Evolutionary conservation across 129 eudicot genomes (phyloP).

Genomic region (Oenanthe sinensis): DNA sequence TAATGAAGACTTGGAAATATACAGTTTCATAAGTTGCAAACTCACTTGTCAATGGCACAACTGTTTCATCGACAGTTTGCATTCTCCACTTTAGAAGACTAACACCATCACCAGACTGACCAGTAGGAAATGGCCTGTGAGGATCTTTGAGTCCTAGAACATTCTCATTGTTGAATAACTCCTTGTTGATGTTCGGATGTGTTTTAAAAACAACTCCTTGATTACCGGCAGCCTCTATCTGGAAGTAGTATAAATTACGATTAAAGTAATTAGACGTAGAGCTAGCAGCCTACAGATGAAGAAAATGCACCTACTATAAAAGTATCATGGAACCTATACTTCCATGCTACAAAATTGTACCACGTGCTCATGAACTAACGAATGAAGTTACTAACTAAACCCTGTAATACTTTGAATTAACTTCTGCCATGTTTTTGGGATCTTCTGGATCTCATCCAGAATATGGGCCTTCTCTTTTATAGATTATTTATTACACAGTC

Average conservation of each 20-base stretch:
- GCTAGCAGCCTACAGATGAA: neutral
- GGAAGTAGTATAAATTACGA: constrained; percentile 5
- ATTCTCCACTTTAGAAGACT: constrained; percentile 91
- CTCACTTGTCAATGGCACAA: constrained; percentile 76
- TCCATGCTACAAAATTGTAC: neutral
- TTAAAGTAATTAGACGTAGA: neutral
- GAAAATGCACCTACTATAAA: neutral
- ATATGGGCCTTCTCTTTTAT: neutral
- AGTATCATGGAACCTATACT: neutral
- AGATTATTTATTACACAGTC: neutral
- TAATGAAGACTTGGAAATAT: neutral
- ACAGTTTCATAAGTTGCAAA: constrained; percentile 1
- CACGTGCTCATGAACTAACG: neutral
- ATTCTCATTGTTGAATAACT: constrained; percentile 67
- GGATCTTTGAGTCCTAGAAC: constrained; percentile 91
- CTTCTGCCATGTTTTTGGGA: neutral
- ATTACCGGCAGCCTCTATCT: constrained; percentile 76
- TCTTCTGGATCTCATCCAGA: neutral
- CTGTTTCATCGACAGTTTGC: constrained; percentile 79
- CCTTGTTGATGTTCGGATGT: constrained; percentile 91
- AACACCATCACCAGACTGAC: constrained; percentile 77
- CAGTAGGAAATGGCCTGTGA: constrained; percentile 75
- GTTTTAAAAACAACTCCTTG: constrained; percentile 75
- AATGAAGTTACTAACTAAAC: neutral
- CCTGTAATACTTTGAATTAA: neutral